Conservation (phyloP, 305 asterid species). For the Rubia peregrina region DNA sequence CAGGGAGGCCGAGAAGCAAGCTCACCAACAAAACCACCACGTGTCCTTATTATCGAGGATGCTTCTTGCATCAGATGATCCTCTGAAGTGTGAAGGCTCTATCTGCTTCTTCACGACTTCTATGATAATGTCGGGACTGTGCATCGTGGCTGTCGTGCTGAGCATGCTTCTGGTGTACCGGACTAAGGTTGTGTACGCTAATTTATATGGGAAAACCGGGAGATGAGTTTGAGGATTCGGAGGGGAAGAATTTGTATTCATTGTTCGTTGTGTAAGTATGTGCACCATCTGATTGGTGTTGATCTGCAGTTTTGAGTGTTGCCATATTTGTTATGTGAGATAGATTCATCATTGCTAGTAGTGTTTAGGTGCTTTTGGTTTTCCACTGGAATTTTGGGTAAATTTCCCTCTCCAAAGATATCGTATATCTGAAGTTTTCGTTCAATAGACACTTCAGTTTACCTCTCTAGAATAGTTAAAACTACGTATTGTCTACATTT, state of each 20-base stretch:
- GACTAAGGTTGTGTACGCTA: constrained; percentile 39
- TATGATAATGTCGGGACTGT: constrained; percentile 37
- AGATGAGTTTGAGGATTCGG: not conserved
- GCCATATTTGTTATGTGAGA: not conserved
- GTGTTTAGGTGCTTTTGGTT: not conserved
- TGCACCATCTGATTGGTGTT: not conserved
- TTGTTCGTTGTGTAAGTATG: not conserved
- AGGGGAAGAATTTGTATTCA: not conserved
- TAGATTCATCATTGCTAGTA: not conserved
- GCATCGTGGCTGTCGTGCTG: constrained; percentile 31
- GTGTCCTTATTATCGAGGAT: constrained; percentile 23
- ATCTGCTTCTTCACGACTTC: constrained; percentile 43
- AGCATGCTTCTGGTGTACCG: constrained; percentile 46
- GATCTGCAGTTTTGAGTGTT: constrained; percentile 7
- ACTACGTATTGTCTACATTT: no score
- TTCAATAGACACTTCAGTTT: not conserved
- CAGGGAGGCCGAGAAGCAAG: constrained; percentile 45
- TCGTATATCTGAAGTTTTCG: not conserved
- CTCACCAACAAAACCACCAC: constrained; percentile 20
- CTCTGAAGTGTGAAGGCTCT: constrained; percentile 37
- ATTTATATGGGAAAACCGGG: constrained; percentile 35
- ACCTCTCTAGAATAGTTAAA: no score
- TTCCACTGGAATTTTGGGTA: not conserved
- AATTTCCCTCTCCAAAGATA: not conserved
- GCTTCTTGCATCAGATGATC: constrained; percentile 24